phyloP scores from a whole-genome alignment of 176 grass and related monocot genomes.

The Elymus sibiricus region DNA sequence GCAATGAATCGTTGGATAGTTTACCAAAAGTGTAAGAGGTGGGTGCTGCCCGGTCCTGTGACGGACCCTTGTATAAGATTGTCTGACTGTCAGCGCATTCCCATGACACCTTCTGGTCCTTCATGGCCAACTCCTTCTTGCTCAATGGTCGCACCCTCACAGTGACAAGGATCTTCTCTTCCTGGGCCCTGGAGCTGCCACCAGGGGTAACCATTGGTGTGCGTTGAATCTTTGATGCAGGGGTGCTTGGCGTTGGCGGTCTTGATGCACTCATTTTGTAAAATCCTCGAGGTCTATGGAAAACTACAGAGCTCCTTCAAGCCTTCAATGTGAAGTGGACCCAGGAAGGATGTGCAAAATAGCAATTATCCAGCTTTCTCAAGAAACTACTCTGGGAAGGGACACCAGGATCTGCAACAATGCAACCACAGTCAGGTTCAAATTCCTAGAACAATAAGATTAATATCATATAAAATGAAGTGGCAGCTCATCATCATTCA shows the following conservation, averaged over 20 bases:
- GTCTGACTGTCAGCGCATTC: constrained; percentile 69
- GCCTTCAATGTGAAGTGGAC: neutral
- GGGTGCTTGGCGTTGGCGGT: constrained; percentile 62
- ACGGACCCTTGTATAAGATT: constrained; percentile 55
- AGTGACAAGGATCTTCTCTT: constrained; percentile 98
- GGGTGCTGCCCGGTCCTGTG: constrained; percentile 52
- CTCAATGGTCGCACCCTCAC: constrained; percentile 73
- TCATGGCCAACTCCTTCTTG: constrained; percentile 59
- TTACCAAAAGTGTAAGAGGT: constrained; percentile 81
- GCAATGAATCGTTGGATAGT: neutral
- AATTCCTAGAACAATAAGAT: neutral
- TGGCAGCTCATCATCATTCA: neutral
- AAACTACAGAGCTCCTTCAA: constrained; percentile 14
- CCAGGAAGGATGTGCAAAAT: neutral
- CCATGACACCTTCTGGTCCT: constrained; percentile 63
- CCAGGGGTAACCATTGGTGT: constrained; percentile 70
- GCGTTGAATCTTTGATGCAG: constrained; percentile 64
- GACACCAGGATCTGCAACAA: constrained; percentile 19
- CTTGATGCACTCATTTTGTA: constrained; percentile 41
- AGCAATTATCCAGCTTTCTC: neutral
- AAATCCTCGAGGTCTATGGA: neutral
- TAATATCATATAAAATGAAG: neutral
- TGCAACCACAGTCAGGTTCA: neutral
- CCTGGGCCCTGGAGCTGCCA: constrained; percentile 63
- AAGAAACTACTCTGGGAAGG: neutral